phyloP scores from a whole-genome alignment of 2,329 filamentous ascomycete genomes.

The Ramularia collo-cygni region DNA sequence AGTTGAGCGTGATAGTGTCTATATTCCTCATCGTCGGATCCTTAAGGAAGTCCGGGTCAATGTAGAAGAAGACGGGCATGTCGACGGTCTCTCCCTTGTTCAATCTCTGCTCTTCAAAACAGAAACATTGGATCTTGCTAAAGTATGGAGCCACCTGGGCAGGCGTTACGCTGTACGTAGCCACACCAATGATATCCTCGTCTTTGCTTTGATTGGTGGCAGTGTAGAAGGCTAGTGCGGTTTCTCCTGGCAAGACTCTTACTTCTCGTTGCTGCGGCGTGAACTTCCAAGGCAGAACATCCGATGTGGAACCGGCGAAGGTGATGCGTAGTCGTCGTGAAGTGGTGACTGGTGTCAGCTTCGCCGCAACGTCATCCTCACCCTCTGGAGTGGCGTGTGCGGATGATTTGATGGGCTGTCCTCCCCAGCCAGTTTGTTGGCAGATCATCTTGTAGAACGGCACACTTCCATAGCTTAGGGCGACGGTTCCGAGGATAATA shows the following conservation, averaged over 20 bases:
- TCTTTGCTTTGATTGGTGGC: conserved; percentile 83
- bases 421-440: conserved; percentile 83
- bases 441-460: conserved; percentile 89
- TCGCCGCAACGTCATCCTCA: conserved; percentile 49
- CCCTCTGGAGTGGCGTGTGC: conserved; percentile 67
- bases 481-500: conserved; percentile 71
- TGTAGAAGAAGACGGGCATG: conserved; percentile 99
- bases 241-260: conserved; percentile 89
- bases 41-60: conserved; percentile 89
- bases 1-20: conserved; percentile 90
- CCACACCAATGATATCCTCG: conserved; percentile 89
- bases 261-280: conserved; percentile 95
- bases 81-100: conserved; percentile 96
- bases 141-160: conserved; percentile 96
- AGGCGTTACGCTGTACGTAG: conserved; percentile 94
- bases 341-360: conserved; percentile 71
- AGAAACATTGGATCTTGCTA: conserved; percentile 99
- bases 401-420: conserved; percentile 79
- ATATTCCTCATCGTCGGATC: conserved; percentile 91
- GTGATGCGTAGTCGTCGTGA: conserved; percentile 87
- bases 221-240: conserved; percentile 93
- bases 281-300: conserved; percentile 96
- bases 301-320: conserved; percentile 91
- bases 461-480: conserved; percentile 74
- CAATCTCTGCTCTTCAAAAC: conserved; percentile 90